These are phyloP conservation scores for Claviceps pusilla DNA, from an alignment of 2,329 filamentous ascomycete genomes.

Conservation along the genomic window DNA sequence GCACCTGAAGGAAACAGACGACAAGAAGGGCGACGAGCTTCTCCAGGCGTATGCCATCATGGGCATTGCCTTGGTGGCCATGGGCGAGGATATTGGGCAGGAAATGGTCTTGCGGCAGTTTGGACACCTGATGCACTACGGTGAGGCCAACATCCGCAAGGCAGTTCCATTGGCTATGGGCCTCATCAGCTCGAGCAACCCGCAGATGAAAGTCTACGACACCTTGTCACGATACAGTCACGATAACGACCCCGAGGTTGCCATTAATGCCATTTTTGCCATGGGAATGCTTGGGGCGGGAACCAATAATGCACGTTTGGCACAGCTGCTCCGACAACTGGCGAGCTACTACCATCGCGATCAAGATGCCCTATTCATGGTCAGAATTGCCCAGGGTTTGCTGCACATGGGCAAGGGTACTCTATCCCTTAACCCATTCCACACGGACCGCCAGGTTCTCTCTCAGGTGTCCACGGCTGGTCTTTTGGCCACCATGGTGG, in stretches of 20 bases:
- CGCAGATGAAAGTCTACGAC: constrained; percentile 99
- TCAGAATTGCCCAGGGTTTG: constrained; percentile 91
- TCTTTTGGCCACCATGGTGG: constrained; percentile 75
- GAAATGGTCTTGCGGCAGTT: constrained; percentile 98
- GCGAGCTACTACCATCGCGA: constrained; percentile 98
- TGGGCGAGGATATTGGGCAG: constrained; percentile 96
- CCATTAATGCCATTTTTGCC: constrained; percentile 95
- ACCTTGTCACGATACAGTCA: constrained; percentile 94
- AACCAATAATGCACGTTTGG: constrained; percentile 93
- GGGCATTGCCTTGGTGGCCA: constrained; percentile 83
- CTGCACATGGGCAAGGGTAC: constrained; percentile 99
- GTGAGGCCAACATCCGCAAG: constrained; percentile 90
- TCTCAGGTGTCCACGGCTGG: constrained; percentile 83
- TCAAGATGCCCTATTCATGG: constrained; percentile 95
- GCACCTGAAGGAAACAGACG: constrained; percentile 84
- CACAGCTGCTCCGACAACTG: constrained; percentile 83
- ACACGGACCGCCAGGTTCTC: constrained; percentile 90
- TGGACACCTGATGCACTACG: constrained; percentile 97
- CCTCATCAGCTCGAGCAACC: constrained; percentile 90
- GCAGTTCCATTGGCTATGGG: constrained; percentile 95
- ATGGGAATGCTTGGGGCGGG: constrained; percentile 96
- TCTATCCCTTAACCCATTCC: constrained; percentile 92
- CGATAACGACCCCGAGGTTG: constrained; percentile 96
- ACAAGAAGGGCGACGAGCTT: constrained; percentile 89
- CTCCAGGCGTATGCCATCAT: constrained; percentile 93